Percentiles rank a stretch among this genome's conserved stretches.
Evolutionary conservation across 208 protist genomes (phyloP).

Genomic region (Trypanosoma conorhini): DNA sequence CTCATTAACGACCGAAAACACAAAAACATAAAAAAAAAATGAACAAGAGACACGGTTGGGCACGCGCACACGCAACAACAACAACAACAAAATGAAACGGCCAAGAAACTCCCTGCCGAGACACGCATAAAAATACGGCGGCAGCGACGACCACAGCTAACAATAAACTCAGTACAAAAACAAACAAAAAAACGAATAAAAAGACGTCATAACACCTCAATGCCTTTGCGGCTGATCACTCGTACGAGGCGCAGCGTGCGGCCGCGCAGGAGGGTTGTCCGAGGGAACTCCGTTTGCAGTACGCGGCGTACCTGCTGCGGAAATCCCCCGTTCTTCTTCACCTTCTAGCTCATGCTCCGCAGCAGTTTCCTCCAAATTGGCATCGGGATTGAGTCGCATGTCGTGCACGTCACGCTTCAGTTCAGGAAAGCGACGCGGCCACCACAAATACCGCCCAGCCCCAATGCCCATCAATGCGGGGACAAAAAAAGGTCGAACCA

Average conservation of each 20-base stretch:
- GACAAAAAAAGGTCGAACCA: conserved; percentile 33
- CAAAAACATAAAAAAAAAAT: neutral
- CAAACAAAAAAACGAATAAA: conserved; percentile 6
- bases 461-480: conserved; percentile 31
- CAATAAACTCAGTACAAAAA: too few species aligned
- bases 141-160: too few species aligned
- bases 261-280: neutral
- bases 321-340: neutral
- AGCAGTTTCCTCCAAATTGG: neutral
- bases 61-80: too few species aligned
- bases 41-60: neutral
- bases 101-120: too few species aligned
- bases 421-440: conserved; percentile 28
- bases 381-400: conserved; percentile 17
- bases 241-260: neutral
- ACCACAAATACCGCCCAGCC: conserved; percentile 12
- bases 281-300: neutral
- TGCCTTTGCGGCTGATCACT: neutral
- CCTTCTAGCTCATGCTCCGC: neutral
- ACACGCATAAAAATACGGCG: too few species aligned
- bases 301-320: neutral
- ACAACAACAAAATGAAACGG: neutral
- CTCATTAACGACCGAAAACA: too few species aligned
- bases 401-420: conserved; percentile 15
- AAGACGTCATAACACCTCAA: neutral